Percentiles rank a stretch among this genome's conserved stretches.
Conservation (phyloP, 352 stramenopile genomes). For the Phytopythium ostracodes region DNA sequence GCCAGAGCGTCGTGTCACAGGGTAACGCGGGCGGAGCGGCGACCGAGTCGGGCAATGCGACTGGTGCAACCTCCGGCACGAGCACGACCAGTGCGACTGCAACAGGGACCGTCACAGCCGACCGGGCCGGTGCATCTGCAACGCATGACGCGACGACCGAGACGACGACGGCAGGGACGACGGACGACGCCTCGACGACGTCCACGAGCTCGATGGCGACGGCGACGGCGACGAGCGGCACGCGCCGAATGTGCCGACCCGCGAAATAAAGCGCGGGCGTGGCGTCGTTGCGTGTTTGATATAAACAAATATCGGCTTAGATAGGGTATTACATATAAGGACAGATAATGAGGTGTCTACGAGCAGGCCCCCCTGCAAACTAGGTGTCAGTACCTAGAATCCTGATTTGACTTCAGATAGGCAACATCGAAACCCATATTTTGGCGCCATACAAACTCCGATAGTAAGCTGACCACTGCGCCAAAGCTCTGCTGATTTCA, state of each 20-base stretch:
- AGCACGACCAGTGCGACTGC: too few species aligned
- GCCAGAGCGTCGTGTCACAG: too few species aligned
- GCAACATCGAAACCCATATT: too few species aligned
- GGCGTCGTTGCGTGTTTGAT: neutral
- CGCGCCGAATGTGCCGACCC: neutral
- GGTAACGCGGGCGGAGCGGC: too few species aligned
- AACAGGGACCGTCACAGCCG: neutral
- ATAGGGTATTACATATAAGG: neutral
- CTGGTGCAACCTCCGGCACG: neutral
- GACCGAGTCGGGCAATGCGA: too few species aligned
- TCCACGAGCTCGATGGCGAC: neutral
- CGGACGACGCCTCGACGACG: neutral
- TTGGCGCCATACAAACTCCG: too few species aligned
- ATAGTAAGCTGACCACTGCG: too few species aligned
- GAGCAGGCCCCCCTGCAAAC: too few species aligned
- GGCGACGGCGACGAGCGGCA: neutral
- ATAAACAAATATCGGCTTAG: neutral
- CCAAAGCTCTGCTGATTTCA: too few species aligned
- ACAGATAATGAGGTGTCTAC: neutral
- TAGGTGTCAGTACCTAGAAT: too few species aligned
- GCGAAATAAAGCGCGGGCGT: neutral
- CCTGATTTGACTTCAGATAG: too few species aligned
- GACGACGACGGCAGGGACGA: neutral
- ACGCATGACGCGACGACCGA: conserved; percentile 1
- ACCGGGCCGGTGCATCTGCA: neutral